A percentile compares a stretch with the other conserved stretches of the same genome.
Evolutionary conservation across 108 stramenopile species (phyloP).

Genomic region (Conticribra weissflogii): DNA sequence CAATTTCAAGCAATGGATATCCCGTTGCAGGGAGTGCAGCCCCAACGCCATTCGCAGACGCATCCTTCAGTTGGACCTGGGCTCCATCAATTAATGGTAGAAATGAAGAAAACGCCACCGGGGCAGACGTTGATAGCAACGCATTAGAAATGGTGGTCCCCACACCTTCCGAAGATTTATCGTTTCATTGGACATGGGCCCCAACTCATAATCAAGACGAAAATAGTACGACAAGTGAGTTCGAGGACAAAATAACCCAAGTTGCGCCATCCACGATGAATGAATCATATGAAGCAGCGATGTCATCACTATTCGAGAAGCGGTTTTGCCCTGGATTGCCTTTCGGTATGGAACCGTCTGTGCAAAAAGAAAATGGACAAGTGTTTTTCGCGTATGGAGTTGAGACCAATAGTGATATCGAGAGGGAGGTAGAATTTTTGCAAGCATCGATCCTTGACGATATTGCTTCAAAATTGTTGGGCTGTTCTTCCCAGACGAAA

Average conservation of each 20-base stretch:
- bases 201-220: too few species aligned
- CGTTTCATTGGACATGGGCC: too few species aligned
- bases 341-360: conserved; percentile 17
- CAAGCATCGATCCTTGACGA: conserved; percentile 38
- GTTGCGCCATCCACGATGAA: background rate
- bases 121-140: too few species aligned
- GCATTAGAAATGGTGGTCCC: too few species aligned
- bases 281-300: background rate
- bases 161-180: too few species aligned
- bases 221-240: too few species aligned
- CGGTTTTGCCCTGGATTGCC: conserved; percentile 30
- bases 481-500: conserved; percentile 16
- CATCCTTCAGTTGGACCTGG: background rate
- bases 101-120: background rate
- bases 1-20: background rate
- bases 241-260: too few species aligned
- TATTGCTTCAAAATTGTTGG: conserved; percentile 20
- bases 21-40: background rate
- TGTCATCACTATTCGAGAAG: conserved; percentile 15
- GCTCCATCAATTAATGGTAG: background rate
- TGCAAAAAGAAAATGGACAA: conserved; percentile 13
- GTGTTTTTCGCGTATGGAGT: conserved; percentile 43
- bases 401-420: conserved; percentile 18
- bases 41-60: background rate
- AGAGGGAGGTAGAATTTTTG: conserved; percentile 18